phyloP scores from a whole-genome alignment of 805 yeast species.

The Barnettozyma siamensis region DNA sequence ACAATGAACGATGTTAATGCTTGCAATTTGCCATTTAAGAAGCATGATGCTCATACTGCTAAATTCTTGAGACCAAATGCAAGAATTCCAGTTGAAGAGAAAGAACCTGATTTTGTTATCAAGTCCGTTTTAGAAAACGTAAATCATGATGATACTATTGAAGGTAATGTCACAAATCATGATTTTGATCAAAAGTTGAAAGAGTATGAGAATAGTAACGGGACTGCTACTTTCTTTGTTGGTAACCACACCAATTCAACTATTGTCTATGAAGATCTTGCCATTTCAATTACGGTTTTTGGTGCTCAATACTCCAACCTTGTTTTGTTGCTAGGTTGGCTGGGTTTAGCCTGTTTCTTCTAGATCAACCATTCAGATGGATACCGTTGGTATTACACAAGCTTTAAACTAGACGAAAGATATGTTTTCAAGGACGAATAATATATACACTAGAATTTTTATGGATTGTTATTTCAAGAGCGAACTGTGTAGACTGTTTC shows the following conservation, averaged over 20 bases:
- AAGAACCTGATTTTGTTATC: conserved; percentile 21
- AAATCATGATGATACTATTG: conserved; percentile 6
- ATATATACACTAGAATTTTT: background rate
- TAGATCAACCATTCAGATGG: too few relatives aligned
- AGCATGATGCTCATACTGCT: conserved; percentile 31
- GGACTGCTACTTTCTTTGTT: background rate
- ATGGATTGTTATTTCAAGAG: too few relatives aligned
- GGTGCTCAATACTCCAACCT: background rate
- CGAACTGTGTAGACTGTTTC: background rate
- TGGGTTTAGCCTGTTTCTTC: background rate
- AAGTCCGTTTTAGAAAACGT: conserved; percentile 17
- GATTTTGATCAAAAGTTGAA: conserved; percentile 3
- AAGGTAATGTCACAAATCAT: background rate
- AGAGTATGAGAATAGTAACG: background rate
- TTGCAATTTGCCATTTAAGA: conserved; percentile 44
- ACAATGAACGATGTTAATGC: conserved; percentile 44
- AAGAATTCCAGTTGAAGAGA: conserved; percentile 22
- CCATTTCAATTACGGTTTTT: background rate
- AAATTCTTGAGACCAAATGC: conserved; percentile 23
- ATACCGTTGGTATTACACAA: too few relatives aligned
- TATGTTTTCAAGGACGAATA: too few relatives aligned
- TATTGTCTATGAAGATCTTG: conserved; percentile 5
- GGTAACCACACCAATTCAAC: background rate
- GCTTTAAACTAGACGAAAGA: too few relatives aligned
- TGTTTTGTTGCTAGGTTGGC: conserved; percentile 1